Evolutionary conservation across 441 rosid species (phyloP).

Genomic region (Metrosideros polymorpha): DNA sequence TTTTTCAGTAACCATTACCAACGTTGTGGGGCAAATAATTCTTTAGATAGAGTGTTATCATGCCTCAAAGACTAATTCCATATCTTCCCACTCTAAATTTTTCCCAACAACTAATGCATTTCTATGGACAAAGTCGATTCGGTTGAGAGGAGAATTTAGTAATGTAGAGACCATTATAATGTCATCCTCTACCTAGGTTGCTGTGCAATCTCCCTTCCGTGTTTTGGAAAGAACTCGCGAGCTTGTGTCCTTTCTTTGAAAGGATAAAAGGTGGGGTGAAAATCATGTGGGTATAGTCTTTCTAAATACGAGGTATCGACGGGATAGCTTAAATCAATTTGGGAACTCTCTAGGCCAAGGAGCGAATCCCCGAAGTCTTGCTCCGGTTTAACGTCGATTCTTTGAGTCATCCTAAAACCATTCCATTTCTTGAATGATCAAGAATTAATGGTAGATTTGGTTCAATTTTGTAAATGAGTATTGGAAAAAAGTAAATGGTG

Average conservation of each 20-base stretch:
- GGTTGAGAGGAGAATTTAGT: background rate
- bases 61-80: too few species aligned
- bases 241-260: background rate
- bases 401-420: background rate
- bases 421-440: background rate
- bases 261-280: background rate
- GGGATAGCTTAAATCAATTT: background rate
- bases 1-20: too few species aligned
- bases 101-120: too few species aligned
- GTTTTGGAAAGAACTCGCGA: background rate
- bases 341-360: background rate
- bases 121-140: background rate
- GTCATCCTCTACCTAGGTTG: background rate
- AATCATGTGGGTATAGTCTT: background rate
- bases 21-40: too few species aligned
- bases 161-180: background rate
- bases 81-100: too few species aligned
- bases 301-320: too few species aligned
- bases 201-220: background rate
- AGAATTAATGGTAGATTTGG: too few species aligned
- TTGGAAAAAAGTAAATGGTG: too few species aligned
- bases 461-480: too few species aligned
- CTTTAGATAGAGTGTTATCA: too few species aligned
- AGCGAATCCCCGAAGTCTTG: background rate
- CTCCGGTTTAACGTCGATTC: rapidly evolving